Base-by-base conservation (phyloP, 1,284 basidiomycete species). In the Earliella scabrosa region DNA sequence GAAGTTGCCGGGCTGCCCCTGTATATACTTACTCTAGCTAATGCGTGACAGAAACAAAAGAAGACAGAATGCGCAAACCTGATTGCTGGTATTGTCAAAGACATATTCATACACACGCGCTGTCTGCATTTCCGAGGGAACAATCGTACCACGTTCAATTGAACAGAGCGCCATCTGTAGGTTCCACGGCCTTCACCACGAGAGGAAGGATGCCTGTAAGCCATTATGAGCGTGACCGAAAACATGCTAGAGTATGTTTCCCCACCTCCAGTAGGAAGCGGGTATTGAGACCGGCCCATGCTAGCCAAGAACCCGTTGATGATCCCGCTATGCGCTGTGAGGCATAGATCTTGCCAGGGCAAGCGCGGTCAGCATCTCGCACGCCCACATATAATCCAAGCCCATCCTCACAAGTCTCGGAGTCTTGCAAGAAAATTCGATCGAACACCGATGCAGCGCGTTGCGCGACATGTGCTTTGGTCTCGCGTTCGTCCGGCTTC, bases 401-500 rank as follows among this genome's bases (percentile, higher is more conserved):
- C 24, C 24, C 32, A n/a, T 20, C 73, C 82, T 63, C 58, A 89
- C 88, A 85, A 14, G 69, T 77, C 54, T 78, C 77, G 20, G 69
- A 61, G 46, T 82, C 77, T 2, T 75, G 64, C 5, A 73, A 68
- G 60, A 93, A 93, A 21, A 93, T 77, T 56, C 70, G 71, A 66
- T 92, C 87, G 39, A 95, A 71, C 0, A 88, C 85, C 1, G 54
- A 56, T 63, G 67, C 71, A 51, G 86, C 81, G 0, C 94, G 80
- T 16, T 66, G 68, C 38, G 81, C 77, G 48, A 87, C 77, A 51
- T 90, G 81, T 0, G 63, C 72, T 34, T 80, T 73, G 0, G 81
- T 81, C 69, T 97, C 93, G 31, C 92, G 80, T 46, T 82, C 76
- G 52, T 87, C 80, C 0, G 82, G 62, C 13, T 74, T 76, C 90